Evolutionary conservation across 1,284 basidiomycete species (phyloP).

Genomic region (Cryptococcus sp.): DNA sequence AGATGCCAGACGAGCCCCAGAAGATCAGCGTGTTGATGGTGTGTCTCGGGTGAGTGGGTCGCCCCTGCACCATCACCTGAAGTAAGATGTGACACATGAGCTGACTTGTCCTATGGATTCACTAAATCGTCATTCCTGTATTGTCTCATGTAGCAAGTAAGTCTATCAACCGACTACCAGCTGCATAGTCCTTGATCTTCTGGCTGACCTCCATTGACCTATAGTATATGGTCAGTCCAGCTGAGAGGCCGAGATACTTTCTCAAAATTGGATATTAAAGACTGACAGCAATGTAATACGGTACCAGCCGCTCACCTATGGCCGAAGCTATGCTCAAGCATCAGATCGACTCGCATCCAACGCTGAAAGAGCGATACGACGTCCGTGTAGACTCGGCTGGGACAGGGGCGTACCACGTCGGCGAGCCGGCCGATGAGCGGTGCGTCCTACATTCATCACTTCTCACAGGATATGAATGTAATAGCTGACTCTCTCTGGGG

Average conservation of each 20-base stretch:
- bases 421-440: conserved; percentile 51
- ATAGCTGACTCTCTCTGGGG: conserved; percentile 14
- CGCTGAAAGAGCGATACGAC: conserved; percentile 25
- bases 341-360: conserved; percentile 33
- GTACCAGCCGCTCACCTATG: conserved; percentile 51
- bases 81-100: too few species aligned
- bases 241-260: neutral
- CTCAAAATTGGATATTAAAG: too few species aligned
- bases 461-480: neutral
- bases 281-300: neutral
- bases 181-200: too few species aligned
- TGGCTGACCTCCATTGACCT: neutral
- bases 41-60: conserved; percentile 47
- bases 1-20: conserved; percentile 20
- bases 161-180: conserved; percentile 6
- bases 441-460: conserved; percentile 16
- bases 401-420: conserved; percentile 54
- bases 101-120: neutral
- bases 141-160: conserved; percentile 32
- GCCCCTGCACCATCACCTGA: too few species aligned
- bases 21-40: conserved; percentile 50
- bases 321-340: conserved; percentile 53
- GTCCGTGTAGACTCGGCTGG: conserved; percentile 53
- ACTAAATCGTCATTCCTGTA: neutral
- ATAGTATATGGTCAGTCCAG: conserved; percentile 38